Base-by-base conservation (phyloP, 257 asterid genomes). In the Nicotiana benthamiana region DNA sequence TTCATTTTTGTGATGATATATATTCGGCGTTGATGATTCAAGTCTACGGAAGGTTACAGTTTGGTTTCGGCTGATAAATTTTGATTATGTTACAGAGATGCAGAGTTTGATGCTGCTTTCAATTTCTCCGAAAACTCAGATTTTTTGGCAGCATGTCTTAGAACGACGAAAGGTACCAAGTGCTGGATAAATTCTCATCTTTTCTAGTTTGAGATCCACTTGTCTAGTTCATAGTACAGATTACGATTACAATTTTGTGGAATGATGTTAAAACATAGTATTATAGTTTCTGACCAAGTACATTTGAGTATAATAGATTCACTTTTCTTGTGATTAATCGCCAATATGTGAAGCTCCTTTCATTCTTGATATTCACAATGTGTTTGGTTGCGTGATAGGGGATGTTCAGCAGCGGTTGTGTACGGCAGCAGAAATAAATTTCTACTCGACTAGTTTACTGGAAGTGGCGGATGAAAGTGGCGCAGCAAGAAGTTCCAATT, bases 41-140 rank as follows among this genome's bases (percentile, higher is more conserved):
- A 72, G 17, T 74, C 20, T 48, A 48, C 48, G 26, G 43, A 48
- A 15, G 61, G 61, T 74, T 48, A 74, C 62, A 28, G 51, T 48
- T 72, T 48, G 26, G 61, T 74, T 11, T 26, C 36, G 27, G 61
- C 79, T 22, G 79, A 77, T 77, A 26, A 74, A 2, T 5, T 80
- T 64, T 72, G 43, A 59, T 66, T 75, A 79, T 65, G 17, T 80
- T 83, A 63, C 64, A 95, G 97, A 84, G 93, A 92, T 67, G 89
- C 83, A 4, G 99, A 95, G 83, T 95, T 98, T 98, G 81, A 93
- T 75, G 84, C 82, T 3, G 96, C 99, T 9, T 95, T 95, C 59
- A 90, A 93, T 84, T 95, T 91, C 88, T 90, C 97, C 22, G 88
- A 85, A 81, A 85, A 93, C 32, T 81, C 96, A 12, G 84, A 80